phyloP scores from a whole-genome alignment of 2,329 filamentous ascomycete genomes.

The Penicillium vulpinum region DNA sequence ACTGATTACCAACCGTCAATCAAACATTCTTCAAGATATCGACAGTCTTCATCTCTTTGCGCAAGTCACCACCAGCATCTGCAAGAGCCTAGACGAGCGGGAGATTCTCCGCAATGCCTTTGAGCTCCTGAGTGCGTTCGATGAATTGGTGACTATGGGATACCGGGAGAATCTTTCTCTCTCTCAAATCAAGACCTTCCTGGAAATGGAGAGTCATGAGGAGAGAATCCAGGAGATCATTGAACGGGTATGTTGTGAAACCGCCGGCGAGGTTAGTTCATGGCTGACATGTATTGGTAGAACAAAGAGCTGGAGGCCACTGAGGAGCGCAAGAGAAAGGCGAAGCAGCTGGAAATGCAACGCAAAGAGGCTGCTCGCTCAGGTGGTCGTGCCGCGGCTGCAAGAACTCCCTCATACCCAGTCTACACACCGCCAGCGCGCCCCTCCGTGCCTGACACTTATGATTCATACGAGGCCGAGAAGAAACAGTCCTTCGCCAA shows the following conservation, averaged over 20 bases:
- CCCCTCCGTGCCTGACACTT: conserved; percentile 73
- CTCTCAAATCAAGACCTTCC: conserved; percentile 96
- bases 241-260: conserved; percentile 63
- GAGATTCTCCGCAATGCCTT: conserved; percentile 95
- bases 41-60: conserved; percentile 97
- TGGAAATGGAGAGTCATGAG: conserved; percentile 99
- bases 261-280: conserved; percentile 20
- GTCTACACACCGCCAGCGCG: conserved; percentile 81
- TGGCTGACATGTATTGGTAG: conserved; percentile 48
- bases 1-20: conserved; percentile 98
- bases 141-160: conserved; percentile 92
- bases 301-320: conserved; percentile 99
- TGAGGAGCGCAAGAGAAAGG: conserved; percentile 97
- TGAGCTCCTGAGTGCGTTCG: conserved; percentile 92
- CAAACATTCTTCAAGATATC: conserved; percentile 98
- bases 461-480: conserved; percentile 93
- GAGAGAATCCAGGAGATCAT: conserved; percentile 99
- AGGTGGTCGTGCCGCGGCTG: conserved; percentile 65
- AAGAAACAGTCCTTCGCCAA: conserved; percentile 91
- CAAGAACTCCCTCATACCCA: conserved; percentile 79
- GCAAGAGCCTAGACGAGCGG: conserved; percentile 91
- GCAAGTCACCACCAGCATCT: conserved; percentile 94
- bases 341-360: conserved; percentile 98
- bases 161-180: conserved; percentile 96
- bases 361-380: conserved; percentile 89